Conservation (phyloP, 768 basidiomycete species). For the Termitomyces sp. region DNA sequence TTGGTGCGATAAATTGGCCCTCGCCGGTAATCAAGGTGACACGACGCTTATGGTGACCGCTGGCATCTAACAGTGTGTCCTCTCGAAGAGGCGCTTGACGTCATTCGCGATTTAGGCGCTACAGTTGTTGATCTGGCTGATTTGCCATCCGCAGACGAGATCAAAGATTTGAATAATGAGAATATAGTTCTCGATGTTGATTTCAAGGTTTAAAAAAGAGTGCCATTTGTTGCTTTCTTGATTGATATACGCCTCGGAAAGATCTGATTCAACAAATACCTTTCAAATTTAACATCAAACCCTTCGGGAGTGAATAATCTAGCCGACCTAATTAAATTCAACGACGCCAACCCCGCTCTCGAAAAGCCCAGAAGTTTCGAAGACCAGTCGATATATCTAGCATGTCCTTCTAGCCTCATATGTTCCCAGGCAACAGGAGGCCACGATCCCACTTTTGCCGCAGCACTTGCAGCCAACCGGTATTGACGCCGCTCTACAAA, state of each 20-base stretch:
- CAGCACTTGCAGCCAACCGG: too few relatives aligned
- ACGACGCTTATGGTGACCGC: too few relatives aligned
- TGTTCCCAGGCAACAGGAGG: slow-evolving; percentile 32
- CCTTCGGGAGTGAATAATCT: slow-evolving; percentile 52
- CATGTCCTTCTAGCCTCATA: slow-evolving; percentile 30
- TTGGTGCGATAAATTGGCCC: too few relatives aligned
- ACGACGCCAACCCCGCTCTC: slow-evolving; percentile 44
- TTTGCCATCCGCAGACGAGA: slow-evolving; percentile 48
- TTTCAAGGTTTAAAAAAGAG: slow-evolving; percentile 35
- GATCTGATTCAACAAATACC: slow-evolving; percentile 49
- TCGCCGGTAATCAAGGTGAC: too few relatives aligned
- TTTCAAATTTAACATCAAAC: slow-evolving; percentile 41
- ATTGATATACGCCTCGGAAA: background rate
- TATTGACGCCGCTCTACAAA: slow-evolving; percentile 46
- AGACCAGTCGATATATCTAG: too few relatives aligned
- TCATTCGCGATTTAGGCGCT: slow-evolving; percentile 36
- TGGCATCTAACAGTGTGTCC: slow-evolving; percentile 2
- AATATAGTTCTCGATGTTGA: slow-evolving; percentile 46
- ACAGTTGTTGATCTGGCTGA: slow-evolving; percentile 60
- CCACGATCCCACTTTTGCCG: slow-evolving; percentile 27
- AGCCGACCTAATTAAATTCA: slow-evolving; percentile 55
- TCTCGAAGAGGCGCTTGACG: slow-evolving; percentile 34
- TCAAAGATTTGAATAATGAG: slow-evolving; percentile 45
- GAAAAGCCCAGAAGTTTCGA: slow-evolving; percentile 39
- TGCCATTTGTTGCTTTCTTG: background rate